Base-by-base conservation (phyloP, 176 grass and related monocot species). In the Tillandsia leiboldiana region DNA sequence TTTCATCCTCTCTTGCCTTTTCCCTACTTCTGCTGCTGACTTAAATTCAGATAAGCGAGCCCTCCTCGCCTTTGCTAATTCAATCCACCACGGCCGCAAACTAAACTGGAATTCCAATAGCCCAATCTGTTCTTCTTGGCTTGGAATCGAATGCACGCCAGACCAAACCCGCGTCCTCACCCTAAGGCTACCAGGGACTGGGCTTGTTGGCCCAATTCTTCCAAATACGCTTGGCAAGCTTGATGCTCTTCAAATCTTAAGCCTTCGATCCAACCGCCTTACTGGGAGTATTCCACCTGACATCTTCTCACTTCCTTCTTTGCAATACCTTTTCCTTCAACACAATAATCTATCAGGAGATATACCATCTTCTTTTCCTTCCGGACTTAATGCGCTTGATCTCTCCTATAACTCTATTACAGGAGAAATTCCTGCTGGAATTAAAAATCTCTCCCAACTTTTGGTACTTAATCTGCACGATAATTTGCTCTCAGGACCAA, bases 351-450 rank as follows among this genome's bases (percentile, higher is more conserved):
- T 99, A 27, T 93, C 90, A 8, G 95, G 94, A 71, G 82, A 85
- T 77, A 73, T 99, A 66, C 87, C 87, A 72, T 68, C 48, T 77
- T 87, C 82, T 72, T 24, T 86, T 48, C 79, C 94, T 57, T 82
- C 78, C 61, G 58, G 67, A 67, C 83, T 99, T 51, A 83, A 51
- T 64, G 65, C 63, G 11, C 79, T 99, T 58, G 94, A 99, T 71
- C 87, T 99, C 50, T 99, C 94, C 64, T 87, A 86, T 58, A 99
- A 99, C 58, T 93, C 82, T 51, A 89, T 93, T 8, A 85, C 71
- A 58, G 94, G 95, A 73, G 66, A 90, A 75, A 96, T 96, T 33
- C 87, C 81, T 63, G 22, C 51, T 48, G 52, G 70, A 63, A 59
- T 96, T 72, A 81, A 83, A 64, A 90, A 96, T 80, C 84, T 96